These are phyloP conservation scores for Microsporum ferrugineum DNA, from an alignment of 2,329 filamentous ascomycete species.

Conservation along the genomic window DNA sequence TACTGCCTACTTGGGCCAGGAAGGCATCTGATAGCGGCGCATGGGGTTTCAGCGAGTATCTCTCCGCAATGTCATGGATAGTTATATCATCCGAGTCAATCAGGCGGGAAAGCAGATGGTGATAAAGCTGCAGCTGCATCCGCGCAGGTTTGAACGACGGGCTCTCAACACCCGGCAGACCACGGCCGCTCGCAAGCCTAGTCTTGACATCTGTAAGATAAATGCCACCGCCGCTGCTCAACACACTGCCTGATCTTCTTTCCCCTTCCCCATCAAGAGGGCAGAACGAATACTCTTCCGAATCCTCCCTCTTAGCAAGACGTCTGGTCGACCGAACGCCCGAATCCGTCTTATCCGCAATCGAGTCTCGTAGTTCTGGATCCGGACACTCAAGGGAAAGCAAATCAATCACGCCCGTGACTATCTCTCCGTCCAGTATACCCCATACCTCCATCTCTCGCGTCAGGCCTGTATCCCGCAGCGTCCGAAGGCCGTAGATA, in stretches of 20 bases:
- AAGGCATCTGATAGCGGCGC: conserved; percentile 66
- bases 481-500: conserved; percentile 67
- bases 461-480: conserved; percentile 59
- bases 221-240: conserved; percentile 24
- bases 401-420: conserved; percentile 85
- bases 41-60: conserved; percentile 57
- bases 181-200: conserved; percentile 43
- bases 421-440: conserved; percentile 63
- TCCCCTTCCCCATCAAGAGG: no score
- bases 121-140: conserved; percentile 84
- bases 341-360: conserved; percentile 18
- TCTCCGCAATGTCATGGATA: conserved; percentile 54
- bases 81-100: conserved; percentile 56
- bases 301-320: not conserved
- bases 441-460: conserved; percentile 80
- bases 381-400: conserved; percentile 69
- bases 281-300: conserved; percentile 5
- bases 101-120: conserved; percentile 67
- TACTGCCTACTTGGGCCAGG: conserved; percentile 57
- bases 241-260: no score
- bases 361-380: conserved; percentile 52
- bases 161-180: conserved; percentile 48
- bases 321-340: not conserved
- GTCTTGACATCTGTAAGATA: conserved; percentile 90
- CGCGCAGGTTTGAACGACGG: conserved; percentile 60